phyloP scores from a whole-genome alignment of 2,329 filamentous ascomycete genomes.

The Sporothrix variecibatus region DNA sequence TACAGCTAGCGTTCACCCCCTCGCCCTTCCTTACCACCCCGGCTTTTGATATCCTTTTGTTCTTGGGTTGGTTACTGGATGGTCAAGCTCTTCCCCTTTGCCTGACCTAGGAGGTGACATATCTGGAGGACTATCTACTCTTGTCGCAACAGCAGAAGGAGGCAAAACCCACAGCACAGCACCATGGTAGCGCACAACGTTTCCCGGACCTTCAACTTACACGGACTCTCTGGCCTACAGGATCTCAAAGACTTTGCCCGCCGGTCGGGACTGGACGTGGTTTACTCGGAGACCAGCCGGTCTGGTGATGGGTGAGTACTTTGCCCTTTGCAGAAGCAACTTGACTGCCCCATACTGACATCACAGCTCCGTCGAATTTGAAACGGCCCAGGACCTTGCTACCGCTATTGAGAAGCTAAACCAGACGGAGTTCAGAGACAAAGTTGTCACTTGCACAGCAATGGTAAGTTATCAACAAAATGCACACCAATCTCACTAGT shows the following conservation, averaged over 20 bases:
- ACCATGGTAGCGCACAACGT: slow-evolving; percentile 25
- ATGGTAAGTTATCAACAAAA: slow-evolving; percentile 64
- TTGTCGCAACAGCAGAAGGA: neutral
- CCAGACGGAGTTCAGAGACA: slow-evolving; percentile 88
- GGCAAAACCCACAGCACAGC: neutral
- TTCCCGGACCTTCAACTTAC: slow-evolving; percentile 68
- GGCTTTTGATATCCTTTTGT: neutral
- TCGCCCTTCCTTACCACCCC: neutral
- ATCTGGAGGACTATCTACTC: slow-evolving; percentile 14
- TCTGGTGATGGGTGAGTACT: slow-evolving; percentile 79
- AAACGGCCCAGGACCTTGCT: slow-evolving; percentile 85
- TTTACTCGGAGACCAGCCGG: slow-evolving; percentile 94
- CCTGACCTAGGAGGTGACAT: slow-evolving; percentile 9
- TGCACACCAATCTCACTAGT: slow-evolving; percentile 29
- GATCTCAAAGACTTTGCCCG: slow-evolving; percentile 99
- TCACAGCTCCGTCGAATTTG: slow-evolving; percentile 91
- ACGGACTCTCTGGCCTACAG: slow-evolving; percentile 77
- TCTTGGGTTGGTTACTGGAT: slow-evolving; percentile 21
- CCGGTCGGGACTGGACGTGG: slow-evolving; percentile 93
- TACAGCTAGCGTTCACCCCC: neutral
- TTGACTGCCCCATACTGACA: slow-evolving; percentile 18
- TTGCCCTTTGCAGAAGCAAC: too few species aligned
- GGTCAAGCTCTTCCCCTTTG: slow-evolving; percentile 1
- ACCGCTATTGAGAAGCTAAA: slow-evolving; percentile 95
- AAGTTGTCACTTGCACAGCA: slow-evolving; percentile 78